Base-by-base conservation (phyloP, 148 eudicot genomes). In the Rhododendron ferrugineum region DNA sequence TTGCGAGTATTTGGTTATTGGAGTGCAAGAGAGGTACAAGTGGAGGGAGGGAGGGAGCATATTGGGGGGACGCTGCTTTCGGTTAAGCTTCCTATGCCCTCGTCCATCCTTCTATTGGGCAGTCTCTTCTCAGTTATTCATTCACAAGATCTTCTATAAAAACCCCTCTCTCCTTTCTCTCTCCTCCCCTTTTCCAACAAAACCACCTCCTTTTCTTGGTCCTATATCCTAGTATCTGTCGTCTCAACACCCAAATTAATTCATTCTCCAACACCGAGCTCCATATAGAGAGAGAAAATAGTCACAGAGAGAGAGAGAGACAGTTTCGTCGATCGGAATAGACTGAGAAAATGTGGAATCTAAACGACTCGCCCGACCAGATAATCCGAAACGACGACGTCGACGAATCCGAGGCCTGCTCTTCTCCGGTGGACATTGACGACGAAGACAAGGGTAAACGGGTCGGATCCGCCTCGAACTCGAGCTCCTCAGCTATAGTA, bases 301-400 rank as follows among this genome's bases (percentile, higher is more conserved):
- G 13, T 10, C 14, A 9, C 15, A 10, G 16, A 50, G 16, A 49
- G 52, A 85, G 77, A 46, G 49, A 81, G 83, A 83, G 42, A 46
- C n/a, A 54, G 49, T 40, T 42, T 82, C 10, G 32, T 28, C 13
- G 74, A 72, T 68, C 37, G 34, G 68, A 52, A 78, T 34, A 72
- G 36, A 8, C 28, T 2, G 4, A 22, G 58, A 3, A 85, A 93
- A 96, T 97, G 99, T 95, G 99, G 99, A 92, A 97, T 92, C 96
- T 97, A 68, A 97, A 97, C 88, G 96, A 89, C 88, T 89, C 90
- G 32, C 98, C 97, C 2, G 95, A 88, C 88, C 92, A 84, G n/a
- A 80, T 50, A 52, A 28, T 68, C 18, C 76, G 80, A 58, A 18
- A 54, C 60, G 83, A 78, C 44, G 91, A 87, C 7, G 92, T 80